Evolutionary conservation across 805 yeast genomes (phyloP).

Genomic region (Saccharomycopsis selenospora): DNA sequence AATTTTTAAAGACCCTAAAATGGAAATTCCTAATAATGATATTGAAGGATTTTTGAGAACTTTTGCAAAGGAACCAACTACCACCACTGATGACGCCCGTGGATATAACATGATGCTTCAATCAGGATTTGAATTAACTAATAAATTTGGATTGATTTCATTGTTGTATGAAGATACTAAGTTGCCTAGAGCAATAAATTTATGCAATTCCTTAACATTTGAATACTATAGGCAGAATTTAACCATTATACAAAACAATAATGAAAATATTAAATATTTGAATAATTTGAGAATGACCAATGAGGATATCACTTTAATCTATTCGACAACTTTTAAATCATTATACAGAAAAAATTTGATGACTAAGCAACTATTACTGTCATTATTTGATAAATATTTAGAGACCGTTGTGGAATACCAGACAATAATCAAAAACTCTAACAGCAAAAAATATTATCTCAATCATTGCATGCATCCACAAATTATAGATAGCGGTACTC

Average conservation of each 20-base stretch:
- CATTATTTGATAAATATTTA: background rate
- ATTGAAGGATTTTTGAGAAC: background rate
- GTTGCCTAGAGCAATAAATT: background rate
- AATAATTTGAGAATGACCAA: background rate
- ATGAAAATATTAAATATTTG: background rate
- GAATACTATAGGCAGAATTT: background rate
- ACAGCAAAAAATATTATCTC: background rate
- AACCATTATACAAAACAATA: too few species aligned
- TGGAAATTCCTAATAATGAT: background rate
- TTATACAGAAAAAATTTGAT: background rate
- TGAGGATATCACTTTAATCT: slow-evolving; percentile 1
- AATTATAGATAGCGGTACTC: background rate
- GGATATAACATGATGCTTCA: background rate
- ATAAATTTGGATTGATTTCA: background rate
- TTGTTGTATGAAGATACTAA: background rate
- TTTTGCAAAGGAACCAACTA: background rate
- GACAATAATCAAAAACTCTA: background rate
- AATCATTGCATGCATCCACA: background rate
- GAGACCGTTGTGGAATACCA: background rate
- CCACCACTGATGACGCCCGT: background rate
- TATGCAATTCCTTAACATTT: background rate
- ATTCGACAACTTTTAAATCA: background rate
- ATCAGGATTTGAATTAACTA: background rate
- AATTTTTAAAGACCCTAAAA: background rate
- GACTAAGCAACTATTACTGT: background rate